Conservation (phyloP, 306 rosid genomes). For the Citrullus amarus region DNA sequence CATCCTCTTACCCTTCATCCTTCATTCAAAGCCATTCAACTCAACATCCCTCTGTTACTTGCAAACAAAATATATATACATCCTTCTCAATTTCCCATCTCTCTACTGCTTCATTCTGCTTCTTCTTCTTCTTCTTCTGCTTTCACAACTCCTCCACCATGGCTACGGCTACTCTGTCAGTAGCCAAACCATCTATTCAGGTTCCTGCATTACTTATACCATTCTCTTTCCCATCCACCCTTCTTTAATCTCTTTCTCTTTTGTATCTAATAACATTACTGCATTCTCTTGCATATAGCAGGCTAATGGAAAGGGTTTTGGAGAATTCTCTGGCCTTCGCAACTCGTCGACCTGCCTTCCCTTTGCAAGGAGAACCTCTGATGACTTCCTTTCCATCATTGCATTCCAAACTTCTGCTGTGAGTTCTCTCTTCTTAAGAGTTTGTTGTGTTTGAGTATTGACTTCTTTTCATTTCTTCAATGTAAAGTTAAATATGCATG, state of each 20-base stretch:
- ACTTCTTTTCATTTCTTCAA: background rate
- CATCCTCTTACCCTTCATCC: constrained; percentile 28
- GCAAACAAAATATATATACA: background rate
- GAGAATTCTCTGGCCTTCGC: constrained; percentile 78
- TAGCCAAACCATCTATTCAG: constrained; percentile 86
- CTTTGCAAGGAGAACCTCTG: constrained; percentile 51
- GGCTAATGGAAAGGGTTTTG: constrained; percentile 63
- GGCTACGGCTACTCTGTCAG: constrained; percentile 93
- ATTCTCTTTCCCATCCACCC: background rate
- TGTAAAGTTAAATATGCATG: background rate
- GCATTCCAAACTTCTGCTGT: constrained; percentile 83
- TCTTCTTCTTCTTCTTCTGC: background rate
- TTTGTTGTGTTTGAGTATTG: background rate
- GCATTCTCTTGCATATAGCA: constrained; percentile 7
- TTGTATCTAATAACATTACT: background rate
- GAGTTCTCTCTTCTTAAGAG: constrained; percentile 19
- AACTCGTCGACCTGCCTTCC: constrained; percentile 48
- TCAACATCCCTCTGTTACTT: background rate
- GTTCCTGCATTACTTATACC: constrained; percentile 17
- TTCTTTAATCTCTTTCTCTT: background rate
- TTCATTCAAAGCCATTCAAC: constrained; percentile 27
- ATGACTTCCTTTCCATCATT: constrained; percentile 59
- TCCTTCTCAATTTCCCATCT: background rate
- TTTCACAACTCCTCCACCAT: constrained; percentile 14
- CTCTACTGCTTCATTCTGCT: background rate